Conservation (phyloP, 768 basidiomycete genomes). For the Lactifluus piperatus region DNA sequence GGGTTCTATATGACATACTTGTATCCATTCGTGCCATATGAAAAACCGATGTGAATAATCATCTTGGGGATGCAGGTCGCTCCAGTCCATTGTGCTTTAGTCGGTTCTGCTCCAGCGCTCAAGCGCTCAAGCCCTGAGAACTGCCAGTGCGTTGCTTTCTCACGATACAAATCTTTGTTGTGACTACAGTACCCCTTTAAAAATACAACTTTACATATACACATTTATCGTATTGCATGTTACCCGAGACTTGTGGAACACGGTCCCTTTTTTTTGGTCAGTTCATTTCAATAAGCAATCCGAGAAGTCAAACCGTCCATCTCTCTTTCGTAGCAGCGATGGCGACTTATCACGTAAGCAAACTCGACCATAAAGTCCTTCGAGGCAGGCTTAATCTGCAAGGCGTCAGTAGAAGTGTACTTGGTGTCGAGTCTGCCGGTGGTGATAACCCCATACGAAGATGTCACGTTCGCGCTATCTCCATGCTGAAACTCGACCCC, state of each 20-base stretch:
- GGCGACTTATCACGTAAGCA: constrained; percentile 54
- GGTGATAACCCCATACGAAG: constrained; percentile 57
- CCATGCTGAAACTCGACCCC: constrained; percentile 35
- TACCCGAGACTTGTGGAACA: not conserved
- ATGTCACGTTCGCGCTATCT: constrained; percentile 33
- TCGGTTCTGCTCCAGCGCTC: too few species aligned
- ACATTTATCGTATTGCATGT: too few species aligned
- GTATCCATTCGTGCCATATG: constrained; percentile 89
- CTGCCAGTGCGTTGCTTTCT: too few species aligned
- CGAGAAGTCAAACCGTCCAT: constrained; percentile 42
- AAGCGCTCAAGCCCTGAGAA: too few species aligned
- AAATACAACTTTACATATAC: too few species aligned
- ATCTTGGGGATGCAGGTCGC: constrained; percentile 69
- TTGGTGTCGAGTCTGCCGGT: constrained; percentile 40
- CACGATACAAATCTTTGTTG: too few species aligned
- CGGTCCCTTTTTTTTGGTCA: constrained; percentile 13
- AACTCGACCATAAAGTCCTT: constrained; percentile 52
- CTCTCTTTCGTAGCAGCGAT: constrained; percentile 58
- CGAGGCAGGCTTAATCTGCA: constrained; percentile 36
- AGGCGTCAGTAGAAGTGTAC: constrained; percentile 33
- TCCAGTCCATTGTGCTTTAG: constrained; percentile 37
- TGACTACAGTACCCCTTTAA: too few species aligned
- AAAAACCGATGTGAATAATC: constrained; percentile 79
- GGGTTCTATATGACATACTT: constrained; percentile 34
- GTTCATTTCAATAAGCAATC: constrained; percentile 40